Percentiles rank a stretch among this genome's conserved stretches.
Conservation (phyloP, 176 grass and related monocot genomes). For the Tuctoria greenei region DNA sequence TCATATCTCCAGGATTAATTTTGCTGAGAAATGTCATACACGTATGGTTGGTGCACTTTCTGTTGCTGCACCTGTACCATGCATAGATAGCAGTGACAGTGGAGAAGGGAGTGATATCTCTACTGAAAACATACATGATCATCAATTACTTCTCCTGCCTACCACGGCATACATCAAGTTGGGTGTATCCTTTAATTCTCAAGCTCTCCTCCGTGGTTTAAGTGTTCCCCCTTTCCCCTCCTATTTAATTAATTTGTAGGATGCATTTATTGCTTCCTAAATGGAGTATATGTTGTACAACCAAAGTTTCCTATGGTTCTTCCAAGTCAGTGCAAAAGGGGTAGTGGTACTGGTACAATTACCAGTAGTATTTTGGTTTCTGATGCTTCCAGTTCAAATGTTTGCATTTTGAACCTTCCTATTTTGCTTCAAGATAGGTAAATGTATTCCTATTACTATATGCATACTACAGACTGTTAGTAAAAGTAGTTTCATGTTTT, state of each 20-base stretch:
- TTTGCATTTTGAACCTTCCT: not conserved
- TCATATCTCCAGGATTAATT: slow-evolving; percentile 29
- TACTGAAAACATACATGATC: not conserved
- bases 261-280: not conserved
- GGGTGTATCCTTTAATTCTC: not conserved
- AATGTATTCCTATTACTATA: not conserved
- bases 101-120: not conserved
- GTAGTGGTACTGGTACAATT: not conserved
- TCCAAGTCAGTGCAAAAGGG: not conserved
- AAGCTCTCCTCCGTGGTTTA: not conserved
- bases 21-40: not conserved
- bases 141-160: not conserved
- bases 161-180: not conserved
- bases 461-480: not conserved
- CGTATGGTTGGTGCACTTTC: not conserved
- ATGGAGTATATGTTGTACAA: not conserved
- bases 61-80: not conserved
- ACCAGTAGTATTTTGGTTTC: not conserved
- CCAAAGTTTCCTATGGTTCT: not conserved
- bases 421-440: not conserved
- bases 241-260: not conserved
- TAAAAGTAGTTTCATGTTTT: not conserved
- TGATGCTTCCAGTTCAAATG: not conserved
- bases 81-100: not conserved
- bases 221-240: not conserved